Percentiles rank a stretch among this genome's conserved stretches.
phyloP scores from a whole-genome alignment of 495 filamentous ascomycete genomes.

The Penicillium crystallinum region DNA sequence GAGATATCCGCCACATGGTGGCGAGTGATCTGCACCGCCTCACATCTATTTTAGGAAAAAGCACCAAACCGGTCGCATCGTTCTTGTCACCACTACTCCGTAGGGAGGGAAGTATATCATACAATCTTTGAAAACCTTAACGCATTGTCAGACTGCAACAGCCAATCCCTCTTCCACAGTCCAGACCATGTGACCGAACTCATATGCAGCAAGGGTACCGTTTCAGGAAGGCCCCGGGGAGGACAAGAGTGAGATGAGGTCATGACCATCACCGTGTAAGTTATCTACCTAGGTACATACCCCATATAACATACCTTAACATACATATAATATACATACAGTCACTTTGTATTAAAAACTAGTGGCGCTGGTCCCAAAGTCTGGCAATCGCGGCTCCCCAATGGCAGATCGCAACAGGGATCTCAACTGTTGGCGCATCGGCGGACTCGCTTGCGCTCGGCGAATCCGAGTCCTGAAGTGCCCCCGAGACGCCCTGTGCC shows the following conservation, averaged over 20 bases:
- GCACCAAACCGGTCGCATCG: background rate
- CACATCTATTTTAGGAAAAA: slow-evolving; percentile 6
- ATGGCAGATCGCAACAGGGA: slow-evolving; percentile 29
- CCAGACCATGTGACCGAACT: slow-evolving; percentile 25
- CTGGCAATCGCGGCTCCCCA: slow-evolving; percentile 23
- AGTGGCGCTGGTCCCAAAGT: slow-evolving; percentile 21
- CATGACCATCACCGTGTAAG: too few species aligned
- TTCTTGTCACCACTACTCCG: background rate
- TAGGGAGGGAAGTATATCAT: background rate
- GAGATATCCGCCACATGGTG: slow-evolving; percentile 9
- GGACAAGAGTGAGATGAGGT: slow-evolving; percentile 19
- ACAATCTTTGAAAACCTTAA: too few species aligned
- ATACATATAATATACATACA: background rate
- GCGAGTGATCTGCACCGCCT: slow-evolving; percentile 1
- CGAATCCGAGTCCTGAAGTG: slow-evolving; percentile 25
- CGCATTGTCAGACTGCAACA: background rate
- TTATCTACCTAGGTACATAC: too few species aligned
- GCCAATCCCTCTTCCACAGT: slow-evolving; percentile 3
- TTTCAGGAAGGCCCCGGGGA: background rate
- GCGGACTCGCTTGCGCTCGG: slow-evolving; percentile 17
- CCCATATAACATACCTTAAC: too few species aligned
- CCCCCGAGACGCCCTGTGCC: slow-evolving; percentile 20
- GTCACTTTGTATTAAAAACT: background rate
- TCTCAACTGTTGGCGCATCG: slow-evolving; percentile 22
- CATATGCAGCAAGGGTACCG: slow-evolving; percentile 26